Evolutionary conservation across 2,329 filamentous ascomycete genomes (phyloP), one percentile per base, ranked within the genome.

Genomic region (Arthroderma sp.): DNA sequence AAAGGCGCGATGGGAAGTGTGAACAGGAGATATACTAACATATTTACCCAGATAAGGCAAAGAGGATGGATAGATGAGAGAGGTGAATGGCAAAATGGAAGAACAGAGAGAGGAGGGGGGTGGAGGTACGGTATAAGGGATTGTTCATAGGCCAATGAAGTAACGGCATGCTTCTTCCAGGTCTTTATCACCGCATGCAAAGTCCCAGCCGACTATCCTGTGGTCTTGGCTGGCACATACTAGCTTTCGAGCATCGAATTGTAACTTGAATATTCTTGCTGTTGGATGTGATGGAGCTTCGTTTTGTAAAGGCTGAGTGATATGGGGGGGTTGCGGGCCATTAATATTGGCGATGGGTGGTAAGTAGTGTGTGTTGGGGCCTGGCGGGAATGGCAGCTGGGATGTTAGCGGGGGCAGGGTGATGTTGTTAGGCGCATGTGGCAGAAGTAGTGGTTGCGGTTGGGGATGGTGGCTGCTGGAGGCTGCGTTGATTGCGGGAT

Each of bases 201-300:
- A 98, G 62, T 98, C 91, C 91, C 91, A 98, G 0, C 88, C 91
- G 0, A 96, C 86, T 57, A 98, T 96, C 10, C 83, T 79, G 34
- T 81, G 81, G 46, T 91, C 86, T 61, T 96, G 88, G 51, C 84
- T 91, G 60, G 89, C 95, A 67, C 88, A 95, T 44, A 98, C 83
- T 53, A 98, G 93, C 55, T 88, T 80, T 22, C 87, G 77, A 1
- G 87, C 85, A 59, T 98, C 91, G 54, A 95, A 98, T 61, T 98
- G 91, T 32, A 96, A 71, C 64, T 98, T 98, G 71, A 96, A 98
- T 3, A 98, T 84, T 27, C 91, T 64, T 7, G 76, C 73, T 32
- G 71, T 72, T 15, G 61, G 57, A 29, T 50, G 59, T 9, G 9
- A 8, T 22, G 9, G 9, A 38, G 15, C 15, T 22, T 22, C 15